These are phyloP conservation scores for Metarhizium sp. DNA, from an alignment of 2,329 filamentous ascomycete genomes.

Conservation along the genomic window DNA sequence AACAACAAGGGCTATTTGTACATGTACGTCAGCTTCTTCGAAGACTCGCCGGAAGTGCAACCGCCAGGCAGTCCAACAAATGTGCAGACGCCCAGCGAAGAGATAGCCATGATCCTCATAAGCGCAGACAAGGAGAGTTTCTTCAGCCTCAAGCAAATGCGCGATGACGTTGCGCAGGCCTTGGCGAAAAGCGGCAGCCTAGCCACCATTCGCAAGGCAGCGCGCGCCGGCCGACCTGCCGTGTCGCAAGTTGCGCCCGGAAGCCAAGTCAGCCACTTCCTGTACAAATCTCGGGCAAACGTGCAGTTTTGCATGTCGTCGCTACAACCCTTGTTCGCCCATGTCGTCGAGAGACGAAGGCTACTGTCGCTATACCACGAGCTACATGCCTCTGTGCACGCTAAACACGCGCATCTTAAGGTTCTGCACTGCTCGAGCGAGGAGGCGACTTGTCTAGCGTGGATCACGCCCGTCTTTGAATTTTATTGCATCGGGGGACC, in stretches of 20 bases:
- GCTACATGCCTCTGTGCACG: slow-evolving; percentile 77
- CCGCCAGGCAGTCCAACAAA: slow-evolving; percentile 39
- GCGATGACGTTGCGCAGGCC: slow-evolving; percentile 54
- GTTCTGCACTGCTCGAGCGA: slow-evolving; percentile 70
- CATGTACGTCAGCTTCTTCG: slow-evolving; percentile 97
- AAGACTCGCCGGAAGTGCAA: slow-evolving; percentile 38
- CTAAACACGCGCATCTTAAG: slow-evolving; percentile 74
- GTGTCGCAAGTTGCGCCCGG: slow-evolving; percentile 71
- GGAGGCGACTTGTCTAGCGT: slow-evolving; percentile 75
- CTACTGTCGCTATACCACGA: slow-evolving; percentile 79
- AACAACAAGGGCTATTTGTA: slow-evolving; percentile 95
- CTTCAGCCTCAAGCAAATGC: slow-evolving; percentile 72
- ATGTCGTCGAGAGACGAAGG: slow-evolving; percentile 52
- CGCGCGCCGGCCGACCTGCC: slow-evolving; percentile 59
- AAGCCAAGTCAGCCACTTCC: slow-evolving; percentile 76
- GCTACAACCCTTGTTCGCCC: slow-evolving; percentile 57
- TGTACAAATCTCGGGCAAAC: slow-evolving; percentile 91
- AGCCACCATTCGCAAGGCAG: slow-evolving; percentile 61
- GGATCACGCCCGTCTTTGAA: slow-evolving; percentile 86
- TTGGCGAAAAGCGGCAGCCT: slow-evolving; percentile 69
- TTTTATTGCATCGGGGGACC: slow-evolving; percentile 91
- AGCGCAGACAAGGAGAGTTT: slow-evolving; percentile 91
- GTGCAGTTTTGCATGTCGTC: slow-evolving; percentile 94
- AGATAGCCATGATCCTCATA: slow-evolving; percentile 88
- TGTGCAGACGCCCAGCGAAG: slow-evolving; percentile 59